phyloP scores from a whole-genome alignment of 2,329 filamentous ascomycete genomes.

The Thielaviopsis musarum region DNA sequence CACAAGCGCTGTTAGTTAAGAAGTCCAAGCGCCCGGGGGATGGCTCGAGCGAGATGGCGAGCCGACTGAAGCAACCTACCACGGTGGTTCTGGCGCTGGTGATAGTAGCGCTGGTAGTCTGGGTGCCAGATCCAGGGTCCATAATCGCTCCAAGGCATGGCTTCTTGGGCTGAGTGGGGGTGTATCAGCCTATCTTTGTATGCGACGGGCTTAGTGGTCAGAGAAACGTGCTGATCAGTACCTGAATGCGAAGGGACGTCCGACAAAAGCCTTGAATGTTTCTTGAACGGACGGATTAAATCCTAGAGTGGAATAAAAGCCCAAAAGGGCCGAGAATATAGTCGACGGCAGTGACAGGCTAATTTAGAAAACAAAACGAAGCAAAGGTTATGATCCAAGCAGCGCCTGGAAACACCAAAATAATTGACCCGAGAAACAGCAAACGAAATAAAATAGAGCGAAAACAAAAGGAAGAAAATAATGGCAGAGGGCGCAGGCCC shows the following conservation, averaged over 20 bases:
- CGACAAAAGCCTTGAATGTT: too few relatives aligned
- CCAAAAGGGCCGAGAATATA: too few relatives aligned
- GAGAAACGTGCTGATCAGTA: too few relatives aligned
- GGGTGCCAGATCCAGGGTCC: constrained; percentile 18
- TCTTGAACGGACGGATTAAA: too few relatives aligned
- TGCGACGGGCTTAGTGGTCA: not conserved
- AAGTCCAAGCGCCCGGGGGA: too few relatives aligned
- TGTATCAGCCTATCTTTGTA: not conserved
- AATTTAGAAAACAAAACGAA: not conserved
- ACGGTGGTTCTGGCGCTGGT: constrained; percentile 16
- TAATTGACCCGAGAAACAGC: too few relatives aligned
- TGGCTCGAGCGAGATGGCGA: too few relatives aligned
- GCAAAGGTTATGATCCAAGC: not conserved
- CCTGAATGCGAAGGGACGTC: too few relatives aligned
- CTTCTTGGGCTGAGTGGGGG: not conserved
- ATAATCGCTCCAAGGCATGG: constrained; percentile 9
- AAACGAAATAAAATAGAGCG: not conserved
- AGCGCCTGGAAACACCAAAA: not conserved
- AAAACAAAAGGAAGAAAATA: not conserved
- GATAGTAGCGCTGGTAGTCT: constrained; percentile 17
- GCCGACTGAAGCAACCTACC: constrained; percentile 16
- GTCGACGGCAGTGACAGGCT: too few relatives aligned
- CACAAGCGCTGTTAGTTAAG: too few relatives aligned
- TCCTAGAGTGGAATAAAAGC: too few relatives aligned
- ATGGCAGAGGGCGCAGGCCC: not conserved